Percentiles rank a stretch among this genome's conserved stretches.
Conservation (phyloP, 257 asterid species). For the Orobanche coerulescens region DNA sequence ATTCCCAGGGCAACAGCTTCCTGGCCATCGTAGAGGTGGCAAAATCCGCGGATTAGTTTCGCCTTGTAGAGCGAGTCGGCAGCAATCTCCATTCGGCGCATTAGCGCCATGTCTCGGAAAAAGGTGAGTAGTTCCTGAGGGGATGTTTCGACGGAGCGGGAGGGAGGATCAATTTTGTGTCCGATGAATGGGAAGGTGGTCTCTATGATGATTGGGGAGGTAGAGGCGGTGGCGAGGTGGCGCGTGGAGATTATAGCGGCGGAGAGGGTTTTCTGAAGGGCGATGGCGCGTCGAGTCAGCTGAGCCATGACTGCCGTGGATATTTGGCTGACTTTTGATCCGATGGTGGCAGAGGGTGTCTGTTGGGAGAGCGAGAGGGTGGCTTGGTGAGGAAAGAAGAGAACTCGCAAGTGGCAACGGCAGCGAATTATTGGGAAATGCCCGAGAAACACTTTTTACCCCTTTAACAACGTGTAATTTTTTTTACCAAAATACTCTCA, state of each 20-base stretch:
- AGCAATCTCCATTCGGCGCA: conserved; percentile 98
- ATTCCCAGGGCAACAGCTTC: conserved; percentile 91
- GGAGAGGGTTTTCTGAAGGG: conserved; percentile 34
- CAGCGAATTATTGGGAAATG: too few relatives aligned
- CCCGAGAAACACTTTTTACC: too few relatives aligned
- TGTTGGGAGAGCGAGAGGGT: conserved; percentile 27
- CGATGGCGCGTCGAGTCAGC: conserved; percentile 44
- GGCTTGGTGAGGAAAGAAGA: conserved; percentile 26
- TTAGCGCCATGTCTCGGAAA: conserved; percentile 72
- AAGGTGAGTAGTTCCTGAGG: conserved; percentile 63
- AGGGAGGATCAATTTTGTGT: conserved; percentile 84
- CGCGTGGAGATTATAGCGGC: conserved; percentile 38
- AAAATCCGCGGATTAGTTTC: conserved; percentile 84
- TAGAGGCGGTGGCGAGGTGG: conserved; percentile 46
- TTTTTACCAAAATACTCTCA: too few relatives aligned
- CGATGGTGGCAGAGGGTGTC: conserved; percentile 24
- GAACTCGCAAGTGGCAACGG: too few relatives aligned
- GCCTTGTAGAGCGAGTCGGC: conserved; percentile 96
- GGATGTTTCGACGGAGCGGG: conserved; percentile 65
- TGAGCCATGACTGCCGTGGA: conserved; percentile 49
- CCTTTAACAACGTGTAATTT: too few relatives aligned
- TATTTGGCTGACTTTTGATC: conserved; percentile 21
- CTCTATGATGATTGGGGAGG: conserved; percentile 58
- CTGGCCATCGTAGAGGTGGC: conserved; percentile 95
- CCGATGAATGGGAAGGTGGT: conserved; percentile 81